phyloP scores from a whole-genome alignment of 805 yeast genomes.

The Candida manassasensis region DNA sequence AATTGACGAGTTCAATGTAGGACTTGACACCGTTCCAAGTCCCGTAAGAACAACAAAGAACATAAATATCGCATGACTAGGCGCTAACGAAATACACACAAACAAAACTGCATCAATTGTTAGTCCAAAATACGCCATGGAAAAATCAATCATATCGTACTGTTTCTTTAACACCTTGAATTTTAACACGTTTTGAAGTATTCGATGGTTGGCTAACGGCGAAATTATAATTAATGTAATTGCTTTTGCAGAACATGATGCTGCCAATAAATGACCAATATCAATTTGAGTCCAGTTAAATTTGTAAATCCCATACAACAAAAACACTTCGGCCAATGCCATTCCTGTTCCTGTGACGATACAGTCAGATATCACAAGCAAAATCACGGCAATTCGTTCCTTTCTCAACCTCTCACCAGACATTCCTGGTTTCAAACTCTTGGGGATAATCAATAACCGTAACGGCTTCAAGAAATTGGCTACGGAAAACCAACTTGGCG shows the following conservation, averaged over 20 bases:
- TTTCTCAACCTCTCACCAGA: constrained; percentile 13
- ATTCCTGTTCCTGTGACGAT: constrained; percentile 24
- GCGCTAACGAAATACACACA: constrained; percentile 27
- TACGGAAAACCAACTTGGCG: constrained; percentile 3
- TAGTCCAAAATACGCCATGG: constrained; percentile 33
- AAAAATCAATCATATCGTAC: constrained; percentile 51
- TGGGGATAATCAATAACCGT: constrained; percentile 50
- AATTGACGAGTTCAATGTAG: constrained; percentile 55
- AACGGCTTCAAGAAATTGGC: constrained; percentile 42
- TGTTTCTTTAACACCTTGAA: constrained; percentile 33
- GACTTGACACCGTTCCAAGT: constrained; percentile 48
- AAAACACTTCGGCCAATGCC: constrained; percentile 36
- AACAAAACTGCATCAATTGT: constrained; percentile 37
- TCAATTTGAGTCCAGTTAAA: constrained; percentile 52
- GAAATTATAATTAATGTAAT: constrained; percentile 44
- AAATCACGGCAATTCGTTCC: constrained; percentile 37
- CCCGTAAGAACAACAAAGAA: constrained; percentile 35
- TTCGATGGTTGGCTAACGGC: constrained; percentile 42
- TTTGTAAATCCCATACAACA: constrained; percentile 49
- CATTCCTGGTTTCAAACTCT: constrained; percentile 20
- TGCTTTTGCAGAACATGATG: constrained; percentile 47
- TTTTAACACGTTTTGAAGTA: constrained; percentile 25
- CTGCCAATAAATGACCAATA: constrained; percentile 53
- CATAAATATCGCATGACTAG: constrained; percentile 24
- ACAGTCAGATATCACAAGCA: constrained; percentile 47